phyloP scores from a whole-genome alignment of 306 rosid genomes.

The Cicer chorassanicum region DNA sequence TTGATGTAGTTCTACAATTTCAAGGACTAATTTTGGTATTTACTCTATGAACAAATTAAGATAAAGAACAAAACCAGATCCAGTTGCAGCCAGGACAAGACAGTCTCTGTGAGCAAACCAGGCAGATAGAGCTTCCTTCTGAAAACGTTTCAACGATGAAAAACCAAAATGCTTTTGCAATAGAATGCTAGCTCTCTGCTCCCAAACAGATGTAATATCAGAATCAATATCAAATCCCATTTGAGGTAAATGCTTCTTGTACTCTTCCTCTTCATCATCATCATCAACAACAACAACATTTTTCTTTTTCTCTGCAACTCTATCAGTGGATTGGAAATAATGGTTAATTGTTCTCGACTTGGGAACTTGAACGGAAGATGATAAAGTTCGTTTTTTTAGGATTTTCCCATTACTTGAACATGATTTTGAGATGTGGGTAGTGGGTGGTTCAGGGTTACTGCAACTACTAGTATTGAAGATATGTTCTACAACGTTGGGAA shows the following conservation, averaged over 20 bases:
- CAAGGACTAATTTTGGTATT: too few species aligned
- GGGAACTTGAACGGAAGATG: conserved; percentile 49
- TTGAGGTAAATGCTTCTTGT: conserved; percentile 41
- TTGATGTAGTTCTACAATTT: too few species aligned
- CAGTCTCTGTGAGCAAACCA: conserved; percentile 76
- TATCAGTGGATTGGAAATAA: conserved; percentile 56
- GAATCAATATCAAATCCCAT: conserved; percentile 32
- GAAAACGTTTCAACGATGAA: conserved; percentile 69
- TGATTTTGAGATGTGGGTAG: conserved; percentile 41
- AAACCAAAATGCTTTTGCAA: conserved; percentile 76
- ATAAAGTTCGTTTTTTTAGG: conserved; percentile 47
- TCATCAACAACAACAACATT: conserved; percentile 18
- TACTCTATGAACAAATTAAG: background rate
- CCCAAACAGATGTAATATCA: conserved; percentile 55
- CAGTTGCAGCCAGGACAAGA: conserved; percentile 93
- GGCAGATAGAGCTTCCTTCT: conserved; percentile 77
- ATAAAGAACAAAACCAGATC: conserved; percentile 67
- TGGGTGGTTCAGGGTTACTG: conserved; percentile 31
- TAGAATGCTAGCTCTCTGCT: conserved; percentile 51
- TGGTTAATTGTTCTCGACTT: conserved; percentile 75
- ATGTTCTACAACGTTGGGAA: conserved; percentile 56
- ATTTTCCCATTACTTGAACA: conserved; percentile 15
- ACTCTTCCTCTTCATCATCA: conserved; percentile 45
- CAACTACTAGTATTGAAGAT: conserved; percentile 44
- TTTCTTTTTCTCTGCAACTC: conserved; percentile 40